Percentiles rank a stretch among this genome's conserved stretches.
These are phyloP conservation scores for Tricholoma flavovirens DNA, from an alignment of 768 basidiomycete species.

Conservation along the genomic window DNA sequence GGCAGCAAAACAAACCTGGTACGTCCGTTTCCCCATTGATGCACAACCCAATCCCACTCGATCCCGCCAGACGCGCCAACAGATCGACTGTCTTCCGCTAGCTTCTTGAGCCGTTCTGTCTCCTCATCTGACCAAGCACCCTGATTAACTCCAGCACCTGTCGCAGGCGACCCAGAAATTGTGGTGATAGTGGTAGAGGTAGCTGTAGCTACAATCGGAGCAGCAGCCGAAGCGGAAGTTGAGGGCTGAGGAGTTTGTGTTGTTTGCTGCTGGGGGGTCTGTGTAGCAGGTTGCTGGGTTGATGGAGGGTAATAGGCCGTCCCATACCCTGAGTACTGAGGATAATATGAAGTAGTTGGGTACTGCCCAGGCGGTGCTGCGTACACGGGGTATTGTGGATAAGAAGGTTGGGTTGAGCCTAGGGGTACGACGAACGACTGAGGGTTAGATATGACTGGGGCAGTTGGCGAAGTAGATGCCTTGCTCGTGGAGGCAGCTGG, in stretches of 20 bases:
- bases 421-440: constrained; percentile 70
- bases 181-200: constrained; percentile 17
- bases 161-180: constrained; percentile 23
- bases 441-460: constrained; percentile 56
- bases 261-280: constrained; percentile 2
- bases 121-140: constrained; percentile 81
- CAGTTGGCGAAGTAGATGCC: constrained; percentile 31
- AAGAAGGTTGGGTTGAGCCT: constrained; percentile 38
- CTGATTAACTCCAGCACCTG: constrained; percentile 41
- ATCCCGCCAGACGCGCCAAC: constrained; percentile 49
- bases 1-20: constrained; percentile 47
- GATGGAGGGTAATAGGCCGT: constrained; percentile 18
- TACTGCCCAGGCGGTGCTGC: constrained; percentile 37
- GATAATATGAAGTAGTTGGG: constrained; percentile 60
- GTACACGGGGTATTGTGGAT: constrained; percentile 42
- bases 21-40: constrained; percentile 67
- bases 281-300: constrained; percentile 12
- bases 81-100: constrained; percentile 63
- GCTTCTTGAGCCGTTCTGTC: constrained; percentile 56
- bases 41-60: constrained; percentile 76
- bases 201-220: constrained; percentile 15
- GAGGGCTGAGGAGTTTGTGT: constrained; percentile 12
- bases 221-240: constrained; percentile 12
- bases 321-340: constrained; percentile 33
- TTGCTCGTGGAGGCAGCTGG: constrained; percentile 24